Evolutionary conservation across 2,329 filamentous ascomycete genomes (phyloP).

Genomic region (Colletotrichum caudatum): DNA sequence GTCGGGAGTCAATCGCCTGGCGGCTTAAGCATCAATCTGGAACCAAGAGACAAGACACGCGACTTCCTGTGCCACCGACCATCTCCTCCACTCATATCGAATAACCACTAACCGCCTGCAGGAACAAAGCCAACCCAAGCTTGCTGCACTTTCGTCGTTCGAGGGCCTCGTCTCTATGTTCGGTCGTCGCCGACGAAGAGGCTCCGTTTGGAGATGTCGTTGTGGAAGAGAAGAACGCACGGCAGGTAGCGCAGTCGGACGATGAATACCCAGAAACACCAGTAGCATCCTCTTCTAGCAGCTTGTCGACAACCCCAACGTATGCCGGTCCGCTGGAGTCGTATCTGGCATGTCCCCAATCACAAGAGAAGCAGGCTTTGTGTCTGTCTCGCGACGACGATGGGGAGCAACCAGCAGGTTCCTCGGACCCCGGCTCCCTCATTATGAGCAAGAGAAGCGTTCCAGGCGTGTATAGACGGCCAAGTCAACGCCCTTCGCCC

Average conservation of each 20-base stretch:
- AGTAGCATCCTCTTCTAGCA: neutral
- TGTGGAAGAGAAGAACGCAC: neutral
- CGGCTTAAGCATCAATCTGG: constrained; percentile 15
- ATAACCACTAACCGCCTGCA: constrained; percentile 1
- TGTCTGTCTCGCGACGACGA: neutral
- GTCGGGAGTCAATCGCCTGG: constrained; percentile 6
- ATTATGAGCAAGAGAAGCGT: neutral
- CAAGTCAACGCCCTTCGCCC: constrained; percentile 3
- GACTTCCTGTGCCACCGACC: neutral
- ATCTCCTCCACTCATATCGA: neutral
- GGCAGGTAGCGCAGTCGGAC: neutral
- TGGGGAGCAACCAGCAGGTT: neutral
- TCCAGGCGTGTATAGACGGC: neutral
- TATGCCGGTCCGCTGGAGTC: constrained; percentile 7
- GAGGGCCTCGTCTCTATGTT: constrained; percentile 20
- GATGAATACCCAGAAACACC: constrained; percentile 2
- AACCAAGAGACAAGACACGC: neutral
- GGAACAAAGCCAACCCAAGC: neutral
- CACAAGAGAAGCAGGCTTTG: constrained; percentile 9
- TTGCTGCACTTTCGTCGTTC: constrained; percentile 11
- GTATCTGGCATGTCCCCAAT: constrained; percentile 1
- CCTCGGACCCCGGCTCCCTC: constrained; percentile 3
- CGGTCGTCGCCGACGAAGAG: neutral
- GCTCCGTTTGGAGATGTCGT: too few relatives aligned
- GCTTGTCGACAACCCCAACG: neutral